These are phyloP conservation scores for Purpureocillium lavendulum DNA, from an alignment of 2,329 filamentous ascomycete species.

Conservation along the genomic window DNA sequence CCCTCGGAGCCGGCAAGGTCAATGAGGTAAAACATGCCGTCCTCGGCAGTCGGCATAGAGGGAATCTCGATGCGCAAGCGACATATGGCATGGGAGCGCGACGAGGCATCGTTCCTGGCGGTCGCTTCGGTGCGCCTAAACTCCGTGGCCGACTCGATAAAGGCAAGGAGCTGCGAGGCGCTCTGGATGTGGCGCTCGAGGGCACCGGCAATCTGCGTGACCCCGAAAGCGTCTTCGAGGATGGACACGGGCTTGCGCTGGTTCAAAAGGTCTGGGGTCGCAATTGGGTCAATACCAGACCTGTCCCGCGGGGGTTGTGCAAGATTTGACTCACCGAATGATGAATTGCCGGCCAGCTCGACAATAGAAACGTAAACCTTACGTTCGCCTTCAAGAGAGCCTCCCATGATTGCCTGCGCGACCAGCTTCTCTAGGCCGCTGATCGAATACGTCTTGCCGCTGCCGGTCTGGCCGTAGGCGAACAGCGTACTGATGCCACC, in stretches of 20 bases:
- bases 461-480: constrained; percentile 40
- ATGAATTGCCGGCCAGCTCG: constrained; percentile 28
- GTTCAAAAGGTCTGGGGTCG: constrained; percentile 29
- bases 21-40: constrained; percentile 36
- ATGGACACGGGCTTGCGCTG: constrained; percentile 30
- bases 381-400: constrained; percentile 14
- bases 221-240: constrained; percentile 36
- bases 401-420: constrained; percentile 23
- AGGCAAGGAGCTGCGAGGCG: constrained; percentile 17
- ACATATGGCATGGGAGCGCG: constrained; percentile 39
- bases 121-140: constrained; percentile 34
- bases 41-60: constrained; percentile 16
- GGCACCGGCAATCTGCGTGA: constrained; percentile 34
- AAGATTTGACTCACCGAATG: constrained; percentile 19
- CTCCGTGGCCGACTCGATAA: constrained; percentile 26
- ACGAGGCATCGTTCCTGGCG: constrained; percentile 36
- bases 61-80: constrained; percentile 33
- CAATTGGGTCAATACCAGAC: no score
- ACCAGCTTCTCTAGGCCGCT: constrained; percentile 31
- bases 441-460: constrained; percentile 38
- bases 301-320: no score
- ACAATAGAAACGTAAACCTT: constrained; percentile 27
- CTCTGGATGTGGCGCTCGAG: constrained; percentile 25
- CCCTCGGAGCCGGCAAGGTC: constrained; percentile 41
- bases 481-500: constrained; percentile 41